Evolutionary conservation across 2,329 filamentous ascomycete species (phyloP).

Genomic region (Sporothrix schenckii): DNA sequence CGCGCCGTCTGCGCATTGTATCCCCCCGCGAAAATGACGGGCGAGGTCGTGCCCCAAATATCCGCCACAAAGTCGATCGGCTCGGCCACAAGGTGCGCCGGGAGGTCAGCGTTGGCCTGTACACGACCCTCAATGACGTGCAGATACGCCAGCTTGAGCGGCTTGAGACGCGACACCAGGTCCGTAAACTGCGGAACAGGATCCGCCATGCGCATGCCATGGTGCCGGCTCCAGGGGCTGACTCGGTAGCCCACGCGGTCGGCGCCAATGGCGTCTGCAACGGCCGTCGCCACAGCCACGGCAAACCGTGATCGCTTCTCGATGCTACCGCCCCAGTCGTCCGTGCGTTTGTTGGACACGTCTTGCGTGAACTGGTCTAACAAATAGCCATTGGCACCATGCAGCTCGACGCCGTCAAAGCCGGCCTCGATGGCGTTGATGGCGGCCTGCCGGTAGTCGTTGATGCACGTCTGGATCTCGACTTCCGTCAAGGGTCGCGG

Average conservation of each 20-base stretch:
- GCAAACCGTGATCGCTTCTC: conserved; percentile 58
- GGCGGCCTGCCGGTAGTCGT: conserved; percentile 58
- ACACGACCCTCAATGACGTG: conserved; percentile 55
- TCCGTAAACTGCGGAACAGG: conserved; percentile 61
- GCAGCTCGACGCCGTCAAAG: conserved; percentile 71
- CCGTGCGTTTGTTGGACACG: conserved; percentile 57
- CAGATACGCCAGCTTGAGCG: conserved; percentile 57
- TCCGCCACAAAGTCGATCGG: conserved; percentile 20
- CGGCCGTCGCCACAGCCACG: conserved; percentile 56
- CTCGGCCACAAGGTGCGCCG: not conserved
- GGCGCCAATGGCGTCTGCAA: conserved; percentile 55
- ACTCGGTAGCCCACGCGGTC: conserved; percentile 56
- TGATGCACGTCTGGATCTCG: conserved; percentile 67
- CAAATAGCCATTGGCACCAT: conserved; percentile 79
- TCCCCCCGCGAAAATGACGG: conserved; percentile 23
- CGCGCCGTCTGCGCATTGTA: conserved; percentile 20
- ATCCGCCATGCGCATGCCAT: conserved; percentile 61
- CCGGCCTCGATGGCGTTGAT: conserved; percentile 64
- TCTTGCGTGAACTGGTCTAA: conserved; percentile 65
- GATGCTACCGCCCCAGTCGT: conserved; percentile 57
- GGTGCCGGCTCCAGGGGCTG: conserved; percentile 58
- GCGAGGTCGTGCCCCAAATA: conserved; percentile 20
- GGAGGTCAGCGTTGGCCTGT: conserved; percentile 22
- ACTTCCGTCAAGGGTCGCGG: conserved; percentile 60
- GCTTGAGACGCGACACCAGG: conserved; percentile 43